Base-by-base conservation (phyloP, 371 early-diverging fungal genomes). In the Rhizopus sp. region DNA sequence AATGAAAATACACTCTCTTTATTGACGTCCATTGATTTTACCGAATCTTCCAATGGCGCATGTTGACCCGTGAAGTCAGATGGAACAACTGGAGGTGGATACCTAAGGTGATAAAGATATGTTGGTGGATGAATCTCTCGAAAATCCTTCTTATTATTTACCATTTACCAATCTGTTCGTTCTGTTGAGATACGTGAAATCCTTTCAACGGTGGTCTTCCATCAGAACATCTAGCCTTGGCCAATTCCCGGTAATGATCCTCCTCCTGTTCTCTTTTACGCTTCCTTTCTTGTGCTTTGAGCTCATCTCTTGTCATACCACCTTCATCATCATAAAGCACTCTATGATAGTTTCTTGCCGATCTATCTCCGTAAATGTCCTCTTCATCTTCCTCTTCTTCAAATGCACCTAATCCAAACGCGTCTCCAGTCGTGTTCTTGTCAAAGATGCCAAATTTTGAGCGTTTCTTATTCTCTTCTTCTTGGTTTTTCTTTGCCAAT, bases 121-220 rank as follows among this genome's bases (percentile, higher is more conserved):
- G 16, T 10, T 15, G 17, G 35, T 16, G 35, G 15, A 10, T 13
- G 13, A 13, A 39, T 15, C 15, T 3, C 6, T 15, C 3, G 16
- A 39, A 1, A 42, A 13, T 17, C 3, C 17, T 32, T n/a, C 5
- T 3, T 1, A 3, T 12, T 17, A 46, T 56, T 55, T 75, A 78
- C 88, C 86, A 86, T 65, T 82, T 81, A 4, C 76, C 71, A 6
- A 75, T 60, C 8, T 76, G 69, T 15, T 74, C 42, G 8, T 71
- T 71, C 17, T 69, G 45, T 3, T 56, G 50, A 0, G 82, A 77
- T 7, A 88, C 65, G 9, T 69, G 53, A 58, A 87, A 91, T 7
- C 88, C 88, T 9, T 53, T 56, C 17, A 89, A 59, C 3, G 89
- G 82, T 0, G 72, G 59, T 16, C 82, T 71, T 12, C 89, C 89